Conservation (phyloP, 1,284 basidiomycete species). For the Cutaneotrichosporon cyanovorans region DNA sequence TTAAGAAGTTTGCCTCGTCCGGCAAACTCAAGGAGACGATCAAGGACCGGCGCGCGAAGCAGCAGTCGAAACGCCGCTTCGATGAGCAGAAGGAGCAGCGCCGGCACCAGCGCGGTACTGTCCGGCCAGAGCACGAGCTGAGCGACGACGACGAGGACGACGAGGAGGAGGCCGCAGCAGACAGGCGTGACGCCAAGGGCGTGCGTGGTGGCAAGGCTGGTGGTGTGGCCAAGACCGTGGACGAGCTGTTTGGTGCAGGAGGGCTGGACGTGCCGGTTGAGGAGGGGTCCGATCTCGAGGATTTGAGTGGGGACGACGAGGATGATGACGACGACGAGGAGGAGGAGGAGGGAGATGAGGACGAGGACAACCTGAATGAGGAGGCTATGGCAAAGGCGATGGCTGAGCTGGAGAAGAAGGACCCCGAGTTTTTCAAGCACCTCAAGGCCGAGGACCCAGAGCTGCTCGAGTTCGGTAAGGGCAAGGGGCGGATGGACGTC, state of each 20-base stretch:
- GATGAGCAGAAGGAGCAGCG: slow-evolving; percentile 50
- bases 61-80: slow-evolving; percentile 64
- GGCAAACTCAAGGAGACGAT: slow-evolving; percentile 81
- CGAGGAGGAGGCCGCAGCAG: slow-evolving; percentile 20
- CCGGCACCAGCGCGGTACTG: slow-evolving; percentile 35
- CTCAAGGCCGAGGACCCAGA: slow-evolving; percentile 91
- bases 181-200: slow-evolving; percentile 43
- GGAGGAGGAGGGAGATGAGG: slow-evolving; percentile 50
- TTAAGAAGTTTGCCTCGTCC: slow-evolving; percentile 76
- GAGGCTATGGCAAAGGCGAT: slow-evolving; percentile 66
- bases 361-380: slow-evolving; percentile 47
- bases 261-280: slow-evolving; percentile 38
- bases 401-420: slow-evolving; percentile 85
- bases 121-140: slow-evolving; percentile 34
- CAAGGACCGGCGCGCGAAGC: slow-evolving; percentile 64
- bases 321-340: slow-evolving; percentile 28
- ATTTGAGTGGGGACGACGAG: slow-evolving; percentile 58
- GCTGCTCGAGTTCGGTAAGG: slow-evolving; percentile 63
- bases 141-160: slow-evolving; percentile 48
- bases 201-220: slow-evolving; percentile 32
- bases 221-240: slow-evolving; percentile 55
- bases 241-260: slow-evolving; percentile 63
- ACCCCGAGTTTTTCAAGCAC: slow-evolving; percentile 98
- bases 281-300: slow-evolving; percentile 46
- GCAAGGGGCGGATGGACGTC: slow-evolving; percentile 41